These are phyloP conservation scores for Hortiboletus campestris DNA, from an alignment of 768 basidiomycete genomes.

Conservation along the genomic window DNA sequence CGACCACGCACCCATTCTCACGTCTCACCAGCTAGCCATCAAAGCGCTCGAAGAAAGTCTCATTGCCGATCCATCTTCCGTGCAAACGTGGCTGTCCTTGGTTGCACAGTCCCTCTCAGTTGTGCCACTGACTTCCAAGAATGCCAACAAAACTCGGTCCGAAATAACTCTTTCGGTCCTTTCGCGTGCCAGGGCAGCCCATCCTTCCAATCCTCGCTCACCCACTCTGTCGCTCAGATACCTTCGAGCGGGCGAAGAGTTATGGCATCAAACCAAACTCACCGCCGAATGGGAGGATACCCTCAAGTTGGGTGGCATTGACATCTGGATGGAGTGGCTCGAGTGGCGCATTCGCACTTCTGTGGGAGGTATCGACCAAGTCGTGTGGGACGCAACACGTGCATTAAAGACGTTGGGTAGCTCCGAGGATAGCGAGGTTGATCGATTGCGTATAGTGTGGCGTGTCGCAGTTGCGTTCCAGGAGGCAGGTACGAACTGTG, in stretches of 20 bases:
- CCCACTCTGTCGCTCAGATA: conserved; percentile 56
- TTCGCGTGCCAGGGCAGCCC: conserved; percentile 56
- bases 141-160: conserved; percentile 62
- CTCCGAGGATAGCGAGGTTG: conserved; percentile 47
- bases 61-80: conserved; percentile 47
- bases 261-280: conserved; percentile 60
- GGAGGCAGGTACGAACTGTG: conserved; percentile 57
- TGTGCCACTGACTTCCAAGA: conserved; percentile 63
- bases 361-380: conserved; percentile 46
- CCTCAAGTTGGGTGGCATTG: conserved; percentile 47
- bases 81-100: conserved; percentile 60
- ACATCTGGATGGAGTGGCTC: conserved; percentile 78
- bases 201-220: conserved; percentile 51
- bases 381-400: conserved; percentile 52
- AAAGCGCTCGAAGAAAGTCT: conserved; percentile 59
- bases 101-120: conserved; percentile 61
- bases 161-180: conserved; percentile 72
- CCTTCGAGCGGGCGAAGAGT: conserved; percentile 68
- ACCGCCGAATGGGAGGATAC: conserved; percentile 69
- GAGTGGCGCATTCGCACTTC: conserved; percentile 65
- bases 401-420: conserved; percentile 42
- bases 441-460: conserved; percentile 67
- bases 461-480: conserved; percentile 59
- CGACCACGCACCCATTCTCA: conserved; percentile 34
- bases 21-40: conserved; percentile 58